phyloP scores from a whole-genome alignment of 2,329 filamentous ascomycete species.

The Pseudocercospora pini-densiflorae region DNA sequence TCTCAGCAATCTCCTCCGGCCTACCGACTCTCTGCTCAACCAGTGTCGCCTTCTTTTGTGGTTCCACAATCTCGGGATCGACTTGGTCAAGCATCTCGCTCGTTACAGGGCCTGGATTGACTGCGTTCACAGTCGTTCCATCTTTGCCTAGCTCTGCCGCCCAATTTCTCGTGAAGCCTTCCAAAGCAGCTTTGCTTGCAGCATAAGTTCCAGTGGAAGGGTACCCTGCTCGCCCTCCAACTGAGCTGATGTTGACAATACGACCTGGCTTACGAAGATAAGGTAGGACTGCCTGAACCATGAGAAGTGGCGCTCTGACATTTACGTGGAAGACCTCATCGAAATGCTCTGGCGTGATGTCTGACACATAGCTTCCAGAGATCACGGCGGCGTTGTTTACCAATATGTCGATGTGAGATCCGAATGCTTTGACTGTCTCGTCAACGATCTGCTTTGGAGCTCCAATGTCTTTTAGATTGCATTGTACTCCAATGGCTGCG shows the following conservation, averaged over 20 bases:
- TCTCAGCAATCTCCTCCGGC: slow-evolving; percentile 58
- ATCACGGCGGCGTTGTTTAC: slow-evolving; percentile 47
- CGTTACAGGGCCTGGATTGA: slow-evolving; percentile 63
- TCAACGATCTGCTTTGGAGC: slow-evolving; percentile 44
- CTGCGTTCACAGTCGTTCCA: slow-evolving; percentile 65
- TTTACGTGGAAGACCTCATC: slow-evolving; percentile 62
- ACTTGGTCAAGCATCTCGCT: slow-evolving; percentile 63
- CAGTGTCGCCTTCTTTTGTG: slow-evolving; percentile 57
- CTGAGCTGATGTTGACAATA: slow-evolving; percentile 64
- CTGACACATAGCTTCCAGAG: slow-evolving; percentile 21
- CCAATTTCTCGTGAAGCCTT: slow-evolving; percentile 63
- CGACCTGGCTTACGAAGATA: slow-evolving; percentile 54
- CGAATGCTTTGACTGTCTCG: slow-evolving; percentile 44
- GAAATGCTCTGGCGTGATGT: slow-evolving; percentile 57
- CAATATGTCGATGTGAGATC: slow-evolving; percentile 48
- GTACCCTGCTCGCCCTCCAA: slow-evolving; percentile 56
- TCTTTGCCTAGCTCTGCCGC: slow-evolving; percentile 61
- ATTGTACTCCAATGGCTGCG: slow-evolving; percentile 45
- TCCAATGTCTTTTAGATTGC: slow-evolving; percentile 44
- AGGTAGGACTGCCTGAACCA: slow-evolving; percentile 59
- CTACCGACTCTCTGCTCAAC: slow-evolving; percentile 58
- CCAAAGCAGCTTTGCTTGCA: slow-evolving; percentile 63
- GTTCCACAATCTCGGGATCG: slow-evolving; percentile 53
- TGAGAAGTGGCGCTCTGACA: slow-evolving; percentile 58
- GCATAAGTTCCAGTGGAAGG: slow-evolving; percentile 56